Base-by-base conservation (phyloP, 2,329 filamentous ascomycete genomes). In the Albifimbria verrucaria region DNA sequence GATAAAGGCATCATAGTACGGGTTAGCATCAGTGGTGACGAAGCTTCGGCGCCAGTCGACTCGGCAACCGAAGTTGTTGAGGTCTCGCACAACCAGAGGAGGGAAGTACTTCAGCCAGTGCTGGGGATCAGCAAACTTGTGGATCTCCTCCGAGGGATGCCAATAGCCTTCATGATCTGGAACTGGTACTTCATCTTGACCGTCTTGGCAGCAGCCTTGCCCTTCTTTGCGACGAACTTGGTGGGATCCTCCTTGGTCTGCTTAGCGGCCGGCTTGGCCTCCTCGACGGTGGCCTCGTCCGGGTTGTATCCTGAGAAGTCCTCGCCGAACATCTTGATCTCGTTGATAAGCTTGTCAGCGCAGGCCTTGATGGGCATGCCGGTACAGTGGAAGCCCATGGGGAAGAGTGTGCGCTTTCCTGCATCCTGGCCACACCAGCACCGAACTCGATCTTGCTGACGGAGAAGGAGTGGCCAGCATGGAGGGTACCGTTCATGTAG, bases 331-430 rank as follows among this genome's bases (percentile, higher is more conserved):
- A 88, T 79, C 72, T 90, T 85, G 52, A 97, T 87, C 74, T 99
- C 94, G 57, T 90, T 86, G 54, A 88, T 85, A 45, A 99, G 83
- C 79, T 97, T 97, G 78, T 99, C 93, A 51, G 94, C 92, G 65
- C 90, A 95, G 6, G 94, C 92, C 75, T 97, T 97, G 78, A 99
- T 99, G 45, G 92, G 92, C 88, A 99, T 95, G 63, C 94, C 94
- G 0, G 93, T 97, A 75, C 72, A 74, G 78, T 99, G 94, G 77
- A 92, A 99, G 26, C 93, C 94, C 66, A 94, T 87, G 53, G 94
- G 94, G 70, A 94, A 97, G 50, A 97, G 78, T 53, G 87, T 81
- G 50, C 88, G 82, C 78, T 93, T 93, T 66, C 94, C 70, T 92
- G 85, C 90, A 97, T 95, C 52, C 93, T 82, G 46, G 89, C 87